Conservation (phyloP, 1,284 basidiomycete species). For the Irpex lacteus region DNA sequence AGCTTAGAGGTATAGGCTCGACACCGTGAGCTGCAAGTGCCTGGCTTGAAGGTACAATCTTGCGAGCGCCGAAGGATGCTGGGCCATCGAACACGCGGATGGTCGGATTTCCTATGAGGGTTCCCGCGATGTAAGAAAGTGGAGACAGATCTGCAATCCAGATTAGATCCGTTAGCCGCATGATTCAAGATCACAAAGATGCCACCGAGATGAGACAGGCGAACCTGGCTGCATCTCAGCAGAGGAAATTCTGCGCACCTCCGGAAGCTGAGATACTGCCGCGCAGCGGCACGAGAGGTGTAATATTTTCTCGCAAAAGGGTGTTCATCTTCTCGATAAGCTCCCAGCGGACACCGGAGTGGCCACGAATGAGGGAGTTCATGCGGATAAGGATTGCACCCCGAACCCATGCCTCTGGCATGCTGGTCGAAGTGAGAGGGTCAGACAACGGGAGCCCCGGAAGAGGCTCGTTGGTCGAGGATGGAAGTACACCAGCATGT, state of each 20-base stretch:
- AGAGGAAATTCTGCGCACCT: conserved; percentile 37
- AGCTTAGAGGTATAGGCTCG: conserved; percentile 65
- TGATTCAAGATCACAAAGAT: not conserved
- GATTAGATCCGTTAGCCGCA: not conserved
- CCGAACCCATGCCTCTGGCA: conserved; percentile 91
- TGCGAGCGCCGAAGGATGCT: conserved; percentile 45
- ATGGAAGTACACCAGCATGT: conserved; percentile 67
- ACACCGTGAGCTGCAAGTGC: conserved; percentile 69
- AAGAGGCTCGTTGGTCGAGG: conserved; percentile 39
- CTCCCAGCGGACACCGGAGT: conserved; percentile 82
- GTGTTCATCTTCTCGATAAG: conserved; percentile 79
- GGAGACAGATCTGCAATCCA: conserved; percentile 59
- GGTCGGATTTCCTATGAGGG: conserved; percentile 76
- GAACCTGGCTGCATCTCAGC: not conserved
- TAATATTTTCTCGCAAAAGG: conserved; percentile 72
- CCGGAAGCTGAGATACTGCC: conserved; percentile 84
- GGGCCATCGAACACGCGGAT: conserved; percentile 71
- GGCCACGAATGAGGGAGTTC: conserved; percentile 86
- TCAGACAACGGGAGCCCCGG: conserved; percentile 61
- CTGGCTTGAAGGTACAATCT: conserved; percentile 58
- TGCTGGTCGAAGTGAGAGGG: conserved; percentile 64
- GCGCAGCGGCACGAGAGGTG: conserved; percentile 81
- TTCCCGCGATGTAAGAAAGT: conserved; percentile 83
- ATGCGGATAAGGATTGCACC: conserved; percentile 85
- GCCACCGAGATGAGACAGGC: not conserved